Conservation (phyloP, 2,329 filamentous ascomycete genomes). For the Macrophomina phaseolina region DNA sequence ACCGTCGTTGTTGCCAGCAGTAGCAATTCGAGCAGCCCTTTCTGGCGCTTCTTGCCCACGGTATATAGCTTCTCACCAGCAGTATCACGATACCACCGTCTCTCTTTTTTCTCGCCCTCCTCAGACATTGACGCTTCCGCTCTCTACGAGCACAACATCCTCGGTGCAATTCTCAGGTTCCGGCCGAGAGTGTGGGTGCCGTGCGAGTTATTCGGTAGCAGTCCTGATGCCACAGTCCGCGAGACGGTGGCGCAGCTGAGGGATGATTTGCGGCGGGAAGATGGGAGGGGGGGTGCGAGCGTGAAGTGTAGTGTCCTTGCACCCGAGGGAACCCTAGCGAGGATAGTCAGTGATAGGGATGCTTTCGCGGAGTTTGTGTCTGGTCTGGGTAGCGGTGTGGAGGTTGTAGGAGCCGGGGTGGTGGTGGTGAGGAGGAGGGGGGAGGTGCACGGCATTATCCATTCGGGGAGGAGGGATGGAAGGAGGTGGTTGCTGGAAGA, state of each 20-base stretch:
- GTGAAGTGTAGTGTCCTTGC: constrained; percentile 11
- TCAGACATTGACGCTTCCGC: not conserved
- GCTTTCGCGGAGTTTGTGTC: not conserved
- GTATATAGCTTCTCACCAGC: not conserved
- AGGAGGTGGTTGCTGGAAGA: not conserved
- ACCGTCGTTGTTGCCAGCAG: not conserved
- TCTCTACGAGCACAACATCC: constrained; percentile 14
- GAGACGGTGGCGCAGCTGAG: not conserved
- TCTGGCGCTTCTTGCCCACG: not conserved
- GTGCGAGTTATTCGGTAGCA: not conserved
- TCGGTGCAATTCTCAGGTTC: not conserved
- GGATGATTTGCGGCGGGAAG: not conserved
- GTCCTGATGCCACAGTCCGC: not conserved
- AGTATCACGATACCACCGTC: not conserved
- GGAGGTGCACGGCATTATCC: constrained; percentile 10
- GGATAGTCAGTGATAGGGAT: not conserved
- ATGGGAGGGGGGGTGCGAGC: not conserved
- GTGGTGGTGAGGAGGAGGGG: constrained; percentile 12
- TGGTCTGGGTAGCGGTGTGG: not conserved
- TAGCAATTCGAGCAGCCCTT: not conserved
- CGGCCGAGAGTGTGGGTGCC: constrained; percentile 14
- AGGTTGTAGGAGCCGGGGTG: not conserved
- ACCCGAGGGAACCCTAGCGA: not conserved
- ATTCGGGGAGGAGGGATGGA: not conserved
- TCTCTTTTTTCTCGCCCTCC: not conserved